Evolutionary conservation across 495 filamentous ascomycete genomes (phyloP).

Genomic region (Penicillium malachiteum): DNA sequence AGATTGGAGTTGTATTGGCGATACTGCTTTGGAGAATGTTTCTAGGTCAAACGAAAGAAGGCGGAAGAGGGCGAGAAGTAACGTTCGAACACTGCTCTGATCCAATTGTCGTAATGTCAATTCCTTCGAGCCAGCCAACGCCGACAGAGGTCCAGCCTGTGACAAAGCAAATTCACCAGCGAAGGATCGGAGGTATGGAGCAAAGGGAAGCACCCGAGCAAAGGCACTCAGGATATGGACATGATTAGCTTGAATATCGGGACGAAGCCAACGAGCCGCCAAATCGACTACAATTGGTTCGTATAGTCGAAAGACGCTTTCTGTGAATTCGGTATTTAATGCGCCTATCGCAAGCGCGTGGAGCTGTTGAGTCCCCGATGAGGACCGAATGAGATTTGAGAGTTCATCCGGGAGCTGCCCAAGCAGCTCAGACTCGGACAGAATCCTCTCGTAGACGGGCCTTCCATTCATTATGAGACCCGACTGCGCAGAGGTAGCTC

Average conservation of each 20-base stretch:
- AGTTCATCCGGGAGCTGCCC: conserved; percentile 63
- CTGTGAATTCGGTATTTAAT: conserved; percentile 62
- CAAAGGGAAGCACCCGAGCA: conserved; percentile 74
- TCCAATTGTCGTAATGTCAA: conserved; percentile 40
- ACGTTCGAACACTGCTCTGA: conserved; percentile 27
- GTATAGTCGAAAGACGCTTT: conserved; percentile 67
- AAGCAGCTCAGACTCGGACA: conserved; percentile 47
- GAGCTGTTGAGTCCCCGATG: conserved; percentile 63
- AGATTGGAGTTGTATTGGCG: conserved; percentile 62
- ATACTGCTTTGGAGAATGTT: conserved; percentile 60
- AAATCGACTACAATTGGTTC: conserved; percentile 73
- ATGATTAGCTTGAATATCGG: conserved; percentile 42
- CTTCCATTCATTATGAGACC: conserved; percentile 41
- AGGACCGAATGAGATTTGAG: conserved; percentile 59
- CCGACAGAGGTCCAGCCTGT: conserved; percentile 39
- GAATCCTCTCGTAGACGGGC: conserved; percentile 47
- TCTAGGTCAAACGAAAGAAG: conserved; percentile 71
- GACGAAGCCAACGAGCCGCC: conserved; percentile 69
- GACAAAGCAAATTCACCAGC: conserved; percentile 47
- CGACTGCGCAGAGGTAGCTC: conserved; percentile 34
- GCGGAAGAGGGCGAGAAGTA: conserved; percentile 71
- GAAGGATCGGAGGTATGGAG: conserved; percentile 61
- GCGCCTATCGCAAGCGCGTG: conserved; percentile 66
- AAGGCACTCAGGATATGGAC: conserved; percentile 66
- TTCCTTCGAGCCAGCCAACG: conserved; percentile 39